Base-by-base conservation (phyloP, 2,329 filamentous ascomycete species). In the Exophiala aquamarina region DNA sequence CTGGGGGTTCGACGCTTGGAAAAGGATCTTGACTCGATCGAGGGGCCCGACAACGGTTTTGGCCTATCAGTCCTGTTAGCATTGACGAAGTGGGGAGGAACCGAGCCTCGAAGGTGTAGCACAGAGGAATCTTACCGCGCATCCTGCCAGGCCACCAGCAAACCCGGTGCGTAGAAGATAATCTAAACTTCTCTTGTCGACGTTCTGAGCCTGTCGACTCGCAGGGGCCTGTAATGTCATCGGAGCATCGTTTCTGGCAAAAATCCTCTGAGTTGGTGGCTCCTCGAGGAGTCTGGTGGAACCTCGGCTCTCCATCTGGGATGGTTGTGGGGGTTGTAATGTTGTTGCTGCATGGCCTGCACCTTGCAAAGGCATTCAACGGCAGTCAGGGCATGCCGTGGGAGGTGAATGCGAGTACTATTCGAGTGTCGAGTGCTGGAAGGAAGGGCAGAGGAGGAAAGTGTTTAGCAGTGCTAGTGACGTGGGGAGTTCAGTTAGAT, bases 1-100 rank as follows among this genome's bases (percentile, higher is more conserved):
- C 59, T 93, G 86, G 3, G 93, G 93, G 62, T 93, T 96, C 63
- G 87, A 89, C 42, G 93, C 87, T 68, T 98, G 93, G 72, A 98
- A 97, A 47, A 98, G 86, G 63, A 98, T 98, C 72, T 98, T 98
- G 62, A 98, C 93, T 57, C 93, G 86, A 70, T 98, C 93, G 55
- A 98, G 86, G 18, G 93, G 93, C 18, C 90, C 93, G 29, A 98
- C 94, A 5, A 95, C 76, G 0, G 92, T 96, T 76, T 98, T 98
- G 52, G 87, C 93, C 90, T 95, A 59, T 41, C 49, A 11, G 4
- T 40, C 15, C 26, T 31, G 47, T 52, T 46, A 41, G 32, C 35
- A 17, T 49, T 59, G 38, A 52, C 29, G 6, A 26, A 26, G 23
- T 26, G 20, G 20, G n/a, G 37, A 43, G 41, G 33, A 35, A 32